Conservation (phyloP, 2,329 filamentous ascomycete species). For the Immersiporthe knoxdaviesiana region DNA sequence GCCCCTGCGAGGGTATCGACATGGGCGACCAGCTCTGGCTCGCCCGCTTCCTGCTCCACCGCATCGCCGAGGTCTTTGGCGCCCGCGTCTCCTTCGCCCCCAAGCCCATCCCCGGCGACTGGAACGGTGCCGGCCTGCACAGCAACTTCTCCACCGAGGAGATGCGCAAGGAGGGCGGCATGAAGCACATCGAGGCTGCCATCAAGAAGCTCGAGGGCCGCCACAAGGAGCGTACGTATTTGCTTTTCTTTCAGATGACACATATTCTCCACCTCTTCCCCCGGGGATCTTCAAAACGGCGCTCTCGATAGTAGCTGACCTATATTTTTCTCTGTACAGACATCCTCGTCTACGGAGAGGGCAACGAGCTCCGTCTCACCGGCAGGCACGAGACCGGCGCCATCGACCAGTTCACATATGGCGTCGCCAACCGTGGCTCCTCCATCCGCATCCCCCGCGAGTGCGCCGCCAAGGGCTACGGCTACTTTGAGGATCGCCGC, state of each 20-base stretch:
- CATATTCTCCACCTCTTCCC: not conserved
- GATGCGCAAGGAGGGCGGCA: conserved; percentile 89
- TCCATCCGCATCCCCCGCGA: conserved; percentile 92
- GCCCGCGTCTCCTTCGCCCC: conserved; percentile 93
- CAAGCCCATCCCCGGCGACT: conserved; percentile 73
- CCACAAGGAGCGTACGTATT: conserved; percentile 56
- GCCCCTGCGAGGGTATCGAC: conserved; percentile 83
- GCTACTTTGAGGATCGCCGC: conserved; percentile 90
- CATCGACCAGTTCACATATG: conserved; percentile 92
- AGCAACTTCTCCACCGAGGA: conserved; percentile 89
- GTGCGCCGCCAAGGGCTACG: conserved; percentile 83
- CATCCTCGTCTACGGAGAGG: conserved; percentile 60
- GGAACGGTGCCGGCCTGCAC: conserved; percentile 96
- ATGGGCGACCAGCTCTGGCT: conserved; percentile 96
- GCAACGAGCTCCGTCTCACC: conserved; percentile 92
- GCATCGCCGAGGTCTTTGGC: conserved; percentile 94
- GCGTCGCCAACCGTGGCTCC: conserved; percentile 93
- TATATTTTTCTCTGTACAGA: conserved; percentile 54
- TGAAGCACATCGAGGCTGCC: conserved; percentile 89
- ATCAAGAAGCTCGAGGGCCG: conserved; percentile 76
- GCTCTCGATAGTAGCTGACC: conserved; percentile 15
- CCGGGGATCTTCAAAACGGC: conserved; percentile 6
- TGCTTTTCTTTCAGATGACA: not conserved
- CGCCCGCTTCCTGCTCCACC: conserved; percentile 80
- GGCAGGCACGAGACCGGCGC: conserved; percentile 91